Conservation (phyloP, 169 alveolate species). For the Plasmodium blacklocki region DNA sequence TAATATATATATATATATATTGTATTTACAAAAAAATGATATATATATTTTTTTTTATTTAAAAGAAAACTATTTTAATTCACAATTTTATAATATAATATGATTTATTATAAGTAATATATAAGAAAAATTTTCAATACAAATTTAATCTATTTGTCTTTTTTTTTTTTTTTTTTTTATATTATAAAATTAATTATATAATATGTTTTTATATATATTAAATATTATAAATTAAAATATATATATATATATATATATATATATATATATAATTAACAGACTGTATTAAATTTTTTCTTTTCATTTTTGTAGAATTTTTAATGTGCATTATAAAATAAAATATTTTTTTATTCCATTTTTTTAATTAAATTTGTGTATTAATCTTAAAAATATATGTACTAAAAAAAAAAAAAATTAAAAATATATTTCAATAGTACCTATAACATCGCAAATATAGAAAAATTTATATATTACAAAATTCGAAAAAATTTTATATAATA, state of each 20-base stretch:
- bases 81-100: slow-evolving; percentile 14
- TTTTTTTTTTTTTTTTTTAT: slow-evolving; percentile 23
- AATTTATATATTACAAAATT: too few relatives aligned
- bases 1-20: slow-evolving; percentile 3
- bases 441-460: too few relatives aligned
- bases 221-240: slow-evolving; percentile 19
- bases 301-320: slow-evolving; percentile 27
- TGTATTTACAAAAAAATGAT: slow-evolving; percentile 6
- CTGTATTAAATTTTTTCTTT: slow-evolving; percentile 24
- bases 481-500: too few relatives aligned
- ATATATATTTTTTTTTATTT: too few relatives aligned
- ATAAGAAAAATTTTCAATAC: slow-evolving; percentile 10
- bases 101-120: slow-evolving; percentile 25
- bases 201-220: slow-evolving; percentile 1
- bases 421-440: neutral
- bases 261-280: slow-evolving; percentile 25
- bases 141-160: slow-evolving; percentile 24
- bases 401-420: slow-evolving; percentile 11
- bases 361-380: slow-evolving; percentile 11
- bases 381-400: slow-evolving; percentile 9
- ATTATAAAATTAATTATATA: slow-evolving; percentile 10
- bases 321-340: slow-evolving; percentile 44
- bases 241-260: neutral
- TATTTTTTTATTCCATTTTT: slow-evolving; percentile 6
- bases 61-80: too few relatives aligned